Conservation (phyloP, 2,329 filamentous ascomycete genomes). For the Madurella fahalii region DNA sequence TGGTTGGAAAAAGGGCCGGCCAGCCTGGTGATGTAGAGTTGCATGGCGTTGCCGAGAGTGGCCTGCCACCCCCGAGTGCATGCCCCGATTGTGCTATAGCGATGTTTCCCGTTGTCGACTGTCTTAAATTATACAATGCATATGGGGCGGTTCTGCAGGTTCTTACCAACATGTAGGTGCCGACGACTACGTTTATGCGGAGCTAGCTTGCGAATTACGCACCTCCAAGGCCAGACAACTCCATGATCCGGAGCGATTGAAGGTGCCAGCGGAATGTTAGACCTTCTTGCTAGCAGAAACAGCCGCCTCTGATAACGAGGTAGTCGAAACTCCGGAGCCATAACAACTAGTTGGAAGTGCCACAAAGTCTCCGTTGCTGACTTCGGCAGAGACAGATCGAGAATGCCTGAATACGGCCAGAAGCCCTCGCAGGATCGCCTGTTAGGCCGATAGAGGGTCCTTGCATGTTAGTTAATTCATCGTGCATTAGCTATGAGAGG, state of each 20-base stretch:
- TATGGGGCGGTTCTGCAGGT: conserved; percentile 35
- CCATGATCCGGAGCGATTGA: conserved; percentile 11
- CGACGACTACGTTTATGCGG: conserved; percentile 35
- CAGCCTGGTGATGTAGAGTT: conserved; percentile 2
- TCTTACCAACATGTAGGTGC: conserved; percentile 42
- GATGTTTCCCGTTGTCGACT: not conserved
- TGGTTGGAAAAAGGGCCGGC: conserved; percentile 8
- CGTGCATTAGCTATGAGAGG: too few relatives aligned
- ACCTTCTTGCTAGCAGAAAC: too few relatives aligned
- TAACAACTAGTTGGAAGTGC: too few relatives aligned
- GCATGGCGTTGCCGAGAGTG: conserved; percentile 9
- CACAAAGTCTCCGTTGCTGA: too few relatives aligned
- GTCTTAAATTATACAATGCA: conserved; percentile 26
- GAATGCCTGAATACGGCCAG: too few relatives aligned
- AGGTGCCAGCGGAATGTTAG: conserved; percentile 5
- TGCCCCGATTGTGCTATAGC: conserved; percentile 2
- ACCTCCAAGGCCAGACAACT: conserved; percentile 36
- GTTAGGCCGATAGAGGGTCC: too few relatives aligned
- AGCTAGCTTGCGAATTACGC: conserved; percentile 36
- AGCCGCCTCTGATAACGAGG: too few relatives aligned
- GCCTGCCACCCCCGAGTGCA: conserved; percentile 6
- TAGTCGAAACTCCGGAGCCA: too few relatives aligned
- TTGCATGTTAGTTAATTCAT: too few relatives aligned
- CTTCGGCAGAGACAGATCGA: too few relatives aligned
- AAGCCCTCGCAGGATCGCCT: too few relatives aligned